Conservation (phyloP, 345 rosid genomes). For the Lenwebbia sp. region DNA sequence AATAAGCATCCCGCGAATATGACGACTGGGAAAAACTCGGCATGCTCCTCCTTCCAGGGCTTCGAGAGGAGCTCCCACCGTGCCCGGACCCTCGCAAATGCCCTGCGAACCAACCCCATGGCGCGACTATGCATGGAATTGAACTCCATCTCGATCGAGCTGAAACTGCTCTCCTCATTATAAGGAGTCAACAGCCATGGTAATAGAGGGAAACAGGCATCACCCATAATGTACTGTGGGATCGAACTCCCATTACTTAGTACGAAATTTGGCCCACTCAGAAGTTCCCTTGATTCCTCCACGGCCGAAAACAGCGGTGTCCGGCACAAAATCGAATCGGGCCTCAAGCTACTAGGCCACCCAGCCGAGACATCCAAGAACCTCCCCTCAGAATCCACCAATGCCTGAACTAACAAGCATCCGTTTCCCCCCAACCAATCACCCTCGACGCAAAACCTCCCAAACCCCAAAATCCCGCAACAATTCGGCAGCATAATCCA, state of each 20-base stretch:
- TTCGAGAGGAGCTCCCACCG: slow-evolving; percentile 55
- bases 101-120: slow-evolving; percentile 27
- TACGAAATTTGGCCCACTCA: slow-evolving; percentile 30
- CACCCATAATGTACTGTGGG: slow-evolving; percentile 55
- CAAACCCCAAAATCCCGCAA: slow-evolving; percentile 65
- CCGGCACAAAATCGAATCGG: slow-evolving; percentile 34
- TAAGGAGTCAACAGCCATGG: slow-evolving; percentile 79
- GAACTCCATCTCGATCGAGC: slow-evolving; percentile 34
- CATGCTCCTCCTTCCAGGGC: slow-evolving; percentile 52
- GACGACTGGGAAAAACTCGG: slow-evolving; percentile 52
- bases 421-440: slow-evolving; percentile 33
- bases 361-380: slow-evolving; percentile 77
- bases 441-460: slow-evolving; percentile 34
- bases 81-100: slow-evolving; percentile 37
- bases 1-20: slow-evolving; percentile 54
- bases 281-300: slow-evolving; percentile 32
- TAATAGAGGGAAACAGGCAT: slow-evolving; percentile 54
- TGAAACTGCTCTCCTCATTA: slow-evolving; percentile 33
- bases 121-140: slow-evolving; percentile 34
- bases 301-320: slow-evolving; percentile 29
- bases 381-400: slow-evolving; percentile 60
- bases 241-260: slow-evolving; percentile 32
- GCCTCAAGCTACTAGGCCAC: slow-evolving; percentile 53
- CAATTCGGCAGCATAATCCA: slow-evolving; percentile 58
- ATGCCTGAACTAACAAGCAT: slow-evolving; percentile 60